phyloP scores from a whole-genome alignment of 2,329 filamentous ascomycete genomes.

The Trichoderma arundinaceum region DNA sequence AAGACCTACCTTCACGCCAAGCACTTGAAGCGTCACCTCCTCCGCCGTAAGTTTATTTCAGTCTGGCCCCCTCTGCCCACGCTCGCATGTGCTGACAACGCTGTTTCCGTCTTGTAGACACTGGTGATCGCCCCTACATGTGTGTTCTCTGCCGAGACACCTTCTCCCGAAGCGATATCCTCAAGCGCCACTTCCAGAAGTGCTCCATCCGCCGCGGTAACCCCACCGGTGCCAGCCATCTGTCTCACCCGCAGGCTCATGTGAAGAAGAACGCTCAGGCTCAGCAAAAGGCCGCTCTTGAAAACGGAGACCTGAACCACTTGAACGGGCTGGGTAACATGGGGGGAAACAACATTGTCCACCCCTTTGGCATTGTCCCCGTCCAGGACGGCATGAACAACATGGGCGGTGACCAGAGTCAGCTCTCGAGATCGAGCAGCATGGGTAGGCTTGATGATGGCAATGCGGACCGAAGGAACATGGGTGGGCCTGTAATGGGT shows the following conservation, averaged over 20 bases:
- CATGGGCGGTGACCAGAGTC: conserved; percentile 64
- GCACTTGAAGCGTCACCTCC: conserved; percentile 93
- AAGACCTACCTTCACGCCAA: conserved; percentile 98
- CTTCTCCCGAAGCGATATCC: conserved; percentile 95
- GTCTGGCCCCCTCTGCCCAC: too few species aligned
- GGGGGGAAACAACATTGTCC: conserved; percentile 61
- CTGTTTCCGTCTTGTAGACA: conserved; percentile 64
- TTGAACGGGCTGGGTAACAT: conserved; percentile 67
- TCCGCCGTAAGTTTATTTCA: conserved; percentile 81
- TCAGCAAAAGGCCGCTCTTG: conserved; percentile 63
- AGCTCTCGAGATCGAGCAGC: conserved; percentile 66
- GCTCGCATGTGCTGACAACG: conserved; percentile 44
- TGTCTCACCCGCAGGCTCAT: conserved; percentile 90
- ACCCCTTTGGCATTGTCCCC: conserved; percentile 63
- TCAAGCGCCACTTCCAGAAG: conserved; percentile 99
- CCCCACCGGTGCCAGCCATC: conserved; percentile 89
- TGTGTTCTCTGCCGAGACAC: conserved; percentile 97
- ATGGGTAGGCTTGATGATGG: conserved; percentile 63
- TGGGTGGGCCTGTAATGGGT: conserved; percentile 58
- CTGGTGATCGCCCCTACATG: conserved; percentile 96
- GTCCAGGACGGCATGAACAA: conserved; percentile 64
- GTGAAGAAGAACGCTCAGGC: conserved; percentile 75
- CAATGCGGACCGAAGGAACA: conserved; percentile 63
- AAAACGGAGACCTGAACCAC: conserved; percentile 61
- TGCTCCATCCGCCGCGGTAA: conserved; percentile 96